Conservation (phyloP, 1,284 basidiomycete species). For the Omphalotus olearius region DNA sequence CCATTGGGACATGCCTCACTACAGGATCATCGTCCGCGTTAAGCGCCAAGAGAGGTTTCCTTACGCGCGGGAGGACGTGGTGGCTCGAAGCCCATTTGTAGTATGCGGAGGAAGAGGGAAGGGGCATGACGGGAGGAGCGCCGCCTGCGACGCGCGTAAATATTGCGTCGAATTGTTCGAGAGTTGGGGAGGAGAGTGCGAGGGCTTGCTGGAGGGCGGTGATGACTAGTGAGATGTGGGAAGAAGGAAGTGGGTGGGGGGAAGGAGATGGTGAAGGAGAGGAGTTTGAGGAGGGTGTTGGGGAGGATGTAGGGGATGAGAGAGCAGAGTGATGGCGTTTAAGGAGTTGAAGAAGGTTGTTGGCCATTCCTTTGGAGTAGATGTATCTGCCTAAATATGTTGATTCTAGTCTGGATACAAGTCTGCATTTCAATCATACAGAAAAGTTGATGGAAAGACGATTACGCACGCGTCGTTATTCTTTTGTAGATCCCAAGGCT, state of each 20-base stretch:
- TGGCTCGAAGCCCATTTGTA: constrained; percentile 64
- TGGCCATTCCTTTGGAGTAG: constrained; percentile 83
- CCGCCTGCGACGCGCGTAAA: constrained; percentile 81
- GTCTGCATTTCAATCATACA: neutral
- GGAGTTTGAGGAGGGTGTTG: constrained; percentile 4
- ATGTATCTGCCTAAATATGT: constrained; percentile 65
- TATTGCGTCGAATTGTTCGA: constrained; percentile 59
- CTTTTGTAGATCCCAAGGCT: constrained; percentile 76
- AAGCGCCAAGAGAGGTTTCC: constrained; percentile 7
- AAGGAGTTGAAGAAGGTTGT: constrained; percentile 71
- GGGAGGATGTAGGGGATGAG: neutral
- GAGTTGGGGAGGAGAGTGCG: constrained; percentile 46
- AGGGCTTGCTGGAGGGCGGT: constrained; percentile 42
- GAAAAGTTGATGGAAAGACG: constrained; percentile 6
- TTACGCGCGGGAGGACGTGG: neutral
- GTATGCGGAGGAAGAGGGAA: constrained; percentile 74
- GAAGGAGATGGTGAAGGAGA: neutral
- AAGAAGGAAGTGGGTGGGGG: constrained; percentile 33
- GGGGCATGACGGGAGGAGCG: constrained; percentile 75
- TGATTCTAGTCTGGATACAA: constrained; percentile 48
- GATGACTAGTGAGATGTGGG: constrained; percentile 32
- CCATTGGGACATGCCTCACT: constrained; percentile 4
- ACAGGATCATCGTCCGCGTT: constrained; percentile 10
- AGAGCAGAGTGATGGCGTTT: constrained; percentile 55
- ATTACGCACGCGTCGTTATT: constrained; percentile 51